These are phyloP conservation scores for Fagus sylvatica DNA, from an alignment of 306 rosid genomes.

Conservation along the genomic window DNA sequence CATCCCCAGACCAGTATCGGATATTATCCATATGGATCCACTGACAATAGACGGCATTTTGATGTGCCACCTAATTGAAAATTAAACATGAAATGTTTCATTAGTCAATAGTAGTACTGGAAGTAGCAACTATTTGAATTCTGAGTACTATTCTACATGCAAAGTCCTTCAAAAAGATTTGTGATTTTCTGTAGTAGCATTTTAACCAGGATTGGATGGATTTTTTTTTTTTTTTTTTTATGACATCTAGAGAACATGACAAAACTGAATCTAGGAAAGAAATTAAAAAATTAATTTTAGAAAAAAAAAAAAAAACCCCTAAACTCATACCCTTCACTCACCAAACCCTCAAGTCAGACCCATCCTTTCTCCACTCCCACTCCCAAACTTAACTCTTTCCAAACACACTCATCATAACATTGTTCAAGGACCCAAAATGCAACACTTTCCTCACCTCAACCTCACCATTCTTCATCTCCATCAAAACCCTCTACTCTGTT, in stretches of 20 bases:
- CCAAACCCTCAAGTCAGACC: no score
- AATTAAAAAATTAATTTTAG: neutral
- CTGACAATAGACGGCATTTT: conserved; percentile 13
- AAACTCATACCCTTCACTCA: no score
- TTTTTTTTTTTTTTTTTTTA: no score
- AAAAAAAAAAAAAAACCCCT: no score
- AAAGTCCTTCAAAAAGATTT: neutral
- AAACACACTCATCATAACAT: no score
- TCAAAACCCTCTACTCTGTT: no score
- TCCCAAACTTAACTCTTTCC: no score
- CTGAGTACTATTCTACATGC: neutral
- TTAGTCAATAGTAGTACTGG: neutral
- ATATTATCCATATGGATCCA: conserved; percentile 15
- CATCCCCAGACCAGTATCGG: conserved; percentile 28
- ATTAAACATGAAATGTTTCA: neutral
- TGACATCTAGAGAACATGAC: no score
- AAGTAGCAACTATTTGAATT: neutral
- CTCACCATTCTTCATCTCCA: no score
- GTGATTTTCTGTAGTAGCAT: neutral
- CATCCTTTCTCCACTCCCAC: no score
- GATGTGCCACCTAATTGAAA: conserved; percentile 20
- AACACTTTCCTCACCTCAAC: no score
- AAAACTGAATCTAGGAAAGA: neutral
- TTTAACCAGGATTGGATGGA: neutral
- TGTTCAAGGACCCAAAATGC: no score